Percentiles rank a stretch among this genome's conserved stretches.
phyloP scores from a whole-genome alignment of 2,329 filamentous ascomycete species.

The Aspergillus thermomutatus region DNA sequence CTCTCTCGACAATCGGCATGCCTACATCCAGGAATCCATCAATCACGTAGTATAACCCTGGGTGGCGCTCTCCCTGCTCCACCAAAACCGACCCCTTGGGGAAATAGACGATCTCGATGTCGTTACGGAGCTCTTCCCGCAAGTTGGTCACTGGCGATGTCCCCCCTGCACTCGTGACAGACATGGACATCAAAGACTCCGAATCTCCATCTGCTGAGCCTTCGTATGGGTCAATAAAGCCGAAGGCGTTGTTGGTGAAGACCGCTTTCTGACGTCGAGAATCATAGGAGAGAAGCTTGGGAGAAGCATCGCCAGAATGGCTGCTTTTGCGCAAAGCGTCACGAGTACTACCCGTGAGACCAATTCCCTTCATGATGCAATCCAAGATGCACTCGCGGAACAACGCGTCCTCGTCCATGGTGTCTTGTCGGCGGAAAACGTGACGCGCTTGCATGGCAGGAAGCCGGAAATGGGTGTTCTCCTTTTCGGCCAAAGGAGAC shows the following conservation, averaged over 20 bases:
- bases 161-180: conserved; percentile 61
- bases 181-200: conserved; percentile 72
- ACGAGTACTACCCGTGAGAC: conserved; percentile 64
- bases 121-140: conserved; percentile 78
- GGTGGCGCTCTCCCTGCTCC: conserved; percentile 95
- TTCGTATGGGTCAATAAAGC: conserved; percentile 83
- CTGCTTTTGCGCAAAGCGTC: conserved; percentile 60
- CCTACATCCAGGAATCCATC: conserved; percentile 96
- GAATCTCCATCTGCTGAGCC: conserved; percentile 71
- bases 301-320: conserved; percentile 78
- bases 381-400: conserved; percentile 89
- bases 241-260: conserved; percentile 87
- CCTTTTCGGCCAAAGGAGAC: conserved; percentile 45
- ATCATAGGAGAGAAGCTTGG: conserved; percentile 79
- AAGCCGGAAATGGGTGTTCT: conserved; percentile 36
- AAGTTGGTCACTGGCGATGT: conserved; percentile 63
- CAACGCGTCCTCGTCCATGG: conserved; percentile 79
- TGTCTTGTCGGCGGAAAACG: conserved; percentile 68
- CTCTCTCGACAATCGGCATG: conserved; percentile 67
- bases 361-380: conserved; percentile 93
- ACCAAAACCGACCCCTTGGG: conserved; percentile 91
- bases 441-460: conserved; percentile 23
- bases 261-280: conserved; percentile 73
- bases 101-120: conserved; percentile 96
- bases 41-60: conserved; percentile 94